phyloP scores from a whole-genome alignment of 805 yeast genomes.

The Starmerella bombicola region DNA sequence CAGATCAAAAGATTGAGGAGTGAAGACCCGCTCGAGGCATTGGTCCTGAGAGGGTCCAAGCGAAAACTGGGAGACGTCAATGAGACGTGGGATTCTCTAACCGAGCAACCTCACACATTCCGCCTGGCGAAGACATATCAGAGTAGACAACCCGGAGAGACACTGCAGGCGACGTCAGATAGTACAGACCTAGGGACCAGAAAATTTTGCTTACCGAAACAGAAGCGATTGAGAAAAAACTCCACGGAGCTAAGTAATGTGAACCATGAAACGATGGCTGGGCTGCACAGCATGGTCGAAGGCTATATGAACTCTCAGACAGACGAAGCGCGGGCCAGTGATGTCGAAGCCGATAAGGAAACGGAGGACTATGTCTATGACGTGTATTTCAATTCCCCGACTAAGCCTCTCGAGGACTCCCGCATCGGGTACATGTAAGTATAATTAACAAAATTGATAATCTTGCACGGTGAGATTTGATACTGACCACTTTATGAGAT shows the following conservation, averaged over 20 bases:
- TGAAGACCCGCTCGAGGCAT: conserved; percentile 80
- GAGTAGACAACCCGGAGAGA: conserved; percentile 7
- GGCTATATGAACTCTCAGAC: conserved; percentile 36
- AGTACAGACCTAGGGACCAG: neutral
- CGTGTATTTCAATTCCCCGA: conserved; percentile 52
- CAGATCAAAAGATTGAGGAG: conserved; percentile 77
- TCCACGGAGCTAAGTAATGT: neutral
- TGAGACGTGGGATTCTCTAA: conserved; percentile 20
- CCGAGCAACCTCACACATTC: conserved; percentile 17
- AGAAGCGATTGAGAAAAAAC: conserved; percentile 3
- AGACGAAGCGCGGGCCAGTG: neutral
- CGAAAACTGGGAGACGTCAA: conserved; percentile 14
- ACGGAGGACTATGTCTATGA: conserved; percentile 79
- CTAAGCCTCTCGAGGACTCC: conserved; percentile 14
- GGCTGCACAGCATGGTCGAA: conserved; percentile 62
- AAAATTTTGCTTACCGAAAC: neutral
- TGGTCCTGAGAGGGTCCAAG: conserved; percentile 27
- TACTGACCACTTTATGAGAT: conserved; percentile 13
- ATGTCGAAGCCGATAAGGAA: conserved; percentile 21
- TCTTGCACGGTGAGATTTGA: too few relatives aligned
- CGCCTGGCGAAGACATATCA: conserved; percentile 15
- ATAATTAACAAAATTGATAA: neutral
- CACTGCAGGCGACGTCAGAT: neutral
- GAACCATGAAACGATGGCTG: conserved; percentile 38
- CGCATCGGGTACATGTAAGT: conserved; percentile 28